A percentile compares a stretch with the other conserved stretches of the same genome.
These are phyloP conservation scores for Malus hybrid DNA, from an alignment of 331 rosid genomes.

Conservation along the genomic window DNA sequence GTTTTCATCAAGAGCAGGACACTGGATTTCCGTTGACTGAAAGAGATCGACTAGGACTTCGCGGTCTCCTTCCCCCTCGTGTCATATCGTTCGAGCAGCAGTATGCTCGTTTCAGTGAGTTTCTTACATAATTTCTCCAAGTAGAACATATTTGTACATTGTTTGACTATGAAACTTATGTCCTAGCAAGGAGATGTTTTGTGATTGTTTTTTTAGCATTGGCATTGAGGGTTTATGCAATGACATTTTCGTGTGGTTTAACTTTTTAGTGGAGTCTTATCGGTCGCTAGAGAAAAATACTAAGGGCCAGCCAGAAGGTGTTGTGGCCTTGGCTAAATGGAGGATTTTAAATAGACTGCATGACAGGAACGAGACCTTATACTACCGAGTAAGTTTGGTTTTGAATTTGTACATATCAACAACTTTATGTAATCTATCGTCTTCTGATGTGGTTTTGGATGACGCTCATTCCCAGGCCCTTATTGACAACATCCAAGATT, in stretches of 20 bases:
- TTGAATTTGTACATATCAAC: neutral
- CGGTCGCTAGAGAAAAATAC: constrained; percentile 93
- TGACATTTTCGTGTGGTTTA: constrained; percentile 1
- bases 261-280: constrained; percentile 72
- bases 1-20: constrained; percentile 55
- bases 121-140: neutral
- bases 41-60: constrained; percentile 92
- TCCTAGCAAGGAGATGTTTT: neutral
- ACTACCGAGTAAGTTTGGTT: constrained; percentile 70
- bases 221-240: neutral
- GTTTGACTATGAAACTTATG: neutral
- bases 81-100: constrained; percentile 94
- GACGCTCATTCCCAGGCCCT: constrained; percentile 53
- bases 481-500: constrained; percentile 85
- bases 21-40: constrained; percentile 94
- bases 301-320: constrained; percentile 52
- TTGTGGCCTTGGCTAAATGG: constrained; percentile 89
- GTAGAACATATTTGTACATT: neutral
- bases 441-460: constrained; percentile 3
- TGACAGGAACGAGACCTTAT: constrained; percentile 90
- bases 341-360: constrained; percentile 94
- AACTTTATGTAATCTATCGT: neutral
- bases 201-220: neutral
- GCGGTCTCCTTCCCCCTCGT: constrained; percentile 97
- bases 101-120: constrained; percentile 88